Percentiles rank a stretch among this genome's conserved stretches.
Evolutionary conservation across 1,284 basidiomycete species (phyloP).

Genomic region (Acaromyces ingoldii): DNA sequence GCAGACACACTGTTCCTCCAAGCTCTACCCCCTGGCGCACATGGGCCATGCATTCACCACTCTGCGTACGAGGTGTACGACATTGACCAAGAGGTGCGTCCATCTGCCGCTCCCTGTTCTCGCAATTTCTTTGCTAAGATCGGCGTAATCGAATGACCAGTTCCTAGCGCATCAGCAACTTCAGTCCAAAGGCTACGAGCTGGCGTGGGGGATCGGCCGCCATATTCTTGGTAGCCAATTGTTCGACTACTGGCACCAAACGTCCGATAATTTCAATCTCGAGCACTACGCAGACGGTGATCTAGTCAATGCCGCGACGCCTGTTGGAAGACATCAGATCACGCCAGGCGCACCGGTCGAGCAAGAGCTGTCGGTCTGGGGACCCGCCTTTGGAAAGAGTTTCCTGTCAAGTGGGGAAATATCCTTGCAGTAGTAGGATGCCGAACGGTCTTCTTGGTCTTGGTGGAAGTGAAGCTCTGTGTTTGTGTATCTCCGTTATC

Average conservation of each 20-base stretch:
- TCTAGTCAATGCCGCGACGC: neutral
- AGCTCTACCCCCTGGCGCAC: no score
- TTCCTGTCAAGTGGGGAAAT: no score
- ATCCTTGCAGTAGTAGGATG: no score
- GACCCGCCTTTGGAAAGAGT: no score
- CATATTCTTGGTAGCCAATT: constrained; percentile 1
- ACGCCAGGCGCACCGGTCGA: no score
- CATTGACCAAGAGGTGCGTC: neutral
- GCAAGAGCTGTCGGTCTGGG: no score
- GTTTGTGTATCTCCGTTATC: no score
- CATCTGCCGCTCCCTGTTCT: no score
- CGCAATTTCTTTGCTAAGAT: neutral
- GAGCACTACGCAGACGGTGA: neutral
- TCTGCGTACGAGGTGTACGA: no score
- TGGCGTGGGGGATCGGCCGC: neutral
- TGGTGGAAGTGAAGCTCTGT: no score
- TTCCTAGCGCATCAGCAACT: neutral
- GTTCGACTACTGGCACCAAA: neutral
- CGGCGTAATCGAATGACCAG: neutral
- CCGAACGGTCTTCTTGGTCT: no score
- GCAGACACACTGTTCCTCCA: neutral
- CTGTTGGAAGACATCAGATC: neutral
- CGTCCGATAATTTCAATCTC: neutral
- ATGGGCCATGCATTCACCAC: no score
- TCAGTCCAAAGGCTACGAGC: neutral